phyloP scores from a whole-genome alignment of 2,329 filamentous ascomycete species.

The Fusarium anguioides region DNA sequence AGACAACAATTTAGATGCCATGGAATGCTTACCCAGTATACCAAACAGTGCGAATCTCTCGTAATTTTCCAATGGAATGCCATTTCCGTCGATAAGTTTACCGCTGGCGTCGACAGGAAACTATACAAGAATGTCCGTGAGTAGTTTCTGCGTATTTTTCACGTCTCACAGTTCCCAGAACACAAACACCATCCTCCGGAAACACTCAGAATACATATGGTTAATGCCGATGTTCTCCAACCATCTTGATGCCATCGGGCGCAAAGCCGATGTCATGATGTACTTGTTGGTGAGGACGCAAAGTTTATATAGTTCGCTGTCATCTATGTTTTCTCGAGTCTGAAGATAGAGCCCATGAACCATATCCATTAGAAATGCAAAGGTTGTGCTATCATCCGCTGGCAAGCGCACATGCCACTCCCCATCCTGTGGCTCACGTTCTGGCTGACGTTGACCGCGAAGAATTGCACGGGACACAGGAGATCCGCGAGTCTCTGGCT shows the following conservation, averaged over 20 bases:
- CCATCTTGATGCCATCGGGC: background rate
- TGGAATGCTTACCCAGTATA: too few species aligned
- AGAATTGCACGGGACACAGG: slow-evolving; percentile 17
- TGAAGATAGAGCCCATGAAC: background rate
- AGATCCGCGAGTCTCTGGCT: background rate
- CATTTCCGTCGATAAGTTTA: background rate
- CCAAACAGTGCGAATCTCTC: too few species aligned
- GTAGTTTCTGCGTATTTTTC: background rate
- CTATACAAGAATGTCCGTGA: too few species aligned
- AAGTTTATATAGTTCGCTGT: background rate
- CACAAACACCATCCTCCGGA: background rate
- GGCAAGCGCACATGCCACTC: slow-evolving; percentile 15
- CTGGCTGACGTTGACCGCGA: background rate
- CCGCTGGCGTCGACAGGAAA: background rate
- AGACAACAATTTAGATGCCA: too few species aligned
- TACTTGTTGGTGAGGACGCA: slow-evolving; percentile 21
- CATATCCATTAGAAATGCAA: slow-evolving; percentile 10
- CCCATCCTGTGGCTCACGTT: background rate
- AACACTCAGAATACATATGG: background rate
- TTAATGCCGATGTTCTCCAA: background rate
- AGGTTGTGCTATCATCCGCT: background rate
- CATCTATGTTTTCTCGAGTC: background rate
- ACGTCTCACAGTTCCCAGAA: background rate
- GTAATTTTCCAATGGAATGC: too few species aligned
- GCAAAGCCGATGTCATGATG: slow-evolving; percentile 1